These are phyloP conservation scores for Lactarius tabidus DNA, from an alignment of 768 basidiomycete genomes.

Conservation along the genomic window DNA sequence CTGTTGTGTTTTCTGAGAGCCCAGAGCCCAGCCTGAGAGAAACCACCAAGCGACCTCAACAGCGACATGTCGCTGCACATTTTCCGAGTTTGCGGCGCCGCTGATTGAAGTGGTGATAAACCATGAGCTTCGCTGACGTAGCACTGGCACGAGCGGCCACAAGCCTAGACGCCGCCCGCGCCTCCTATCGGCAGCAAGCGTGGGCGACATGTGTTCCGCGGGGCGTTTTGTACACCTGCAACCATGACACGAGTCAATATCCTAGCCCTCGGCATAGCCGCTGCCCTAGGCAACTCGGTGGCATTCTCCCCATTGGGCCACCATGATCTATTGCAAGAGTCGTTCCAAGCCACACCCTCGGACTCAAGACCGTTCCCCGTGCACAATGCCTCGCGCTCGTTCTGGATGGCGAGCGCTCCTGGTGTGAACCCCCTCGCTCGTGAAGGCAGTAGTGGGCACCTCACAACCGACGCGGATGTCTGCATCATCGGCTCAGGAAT, in stretches of 20 bases:
- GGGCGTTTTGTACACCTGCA: background rate
- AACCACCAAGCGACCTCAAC: background rate
- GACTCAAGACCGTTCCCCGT: slow-evolving; percentile 44
- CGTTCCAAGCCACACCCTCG: background rate
- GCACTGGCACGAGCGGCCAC: no score
- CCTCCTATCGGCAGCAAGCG: background rate
- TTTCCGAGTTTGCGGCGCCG: background rate
- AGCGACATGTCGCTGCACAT: background rate
- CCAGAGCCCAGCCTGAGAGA: background rate
- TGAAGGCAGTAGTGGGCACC: slow-evolving; percentile 57
- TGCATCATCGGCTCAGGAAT: slow-evolving; percentile 80
- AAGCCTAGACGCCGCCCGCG: no score
- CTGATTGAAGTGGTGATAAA: background rate
- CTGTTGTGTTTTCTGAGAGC: background rate
- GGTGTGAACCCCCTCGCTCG: slow-evolving; percentile 62
- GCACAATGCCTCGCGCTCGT: slow-evolving; percentile 61
- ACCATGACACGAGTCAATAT: slow-evolving; percentile 6
- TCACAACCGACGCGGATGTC: slow-evolving; percentile 62
- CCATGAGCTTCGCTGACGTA: background rate
- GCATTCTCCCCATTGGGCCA: background rate
- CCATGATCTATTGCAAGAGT: background rate
- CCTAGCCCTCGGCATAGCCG: background rate
- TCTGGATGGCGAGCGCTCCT: slow-evolving; percentile 59
- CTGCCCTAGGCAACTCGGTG: background rate
- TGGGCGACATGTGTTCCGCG: background rate